Evolutionary conservation across 805 yeast species (phyloP).

Genomic region (Wickerhamiella alocasiicola): DNA sequence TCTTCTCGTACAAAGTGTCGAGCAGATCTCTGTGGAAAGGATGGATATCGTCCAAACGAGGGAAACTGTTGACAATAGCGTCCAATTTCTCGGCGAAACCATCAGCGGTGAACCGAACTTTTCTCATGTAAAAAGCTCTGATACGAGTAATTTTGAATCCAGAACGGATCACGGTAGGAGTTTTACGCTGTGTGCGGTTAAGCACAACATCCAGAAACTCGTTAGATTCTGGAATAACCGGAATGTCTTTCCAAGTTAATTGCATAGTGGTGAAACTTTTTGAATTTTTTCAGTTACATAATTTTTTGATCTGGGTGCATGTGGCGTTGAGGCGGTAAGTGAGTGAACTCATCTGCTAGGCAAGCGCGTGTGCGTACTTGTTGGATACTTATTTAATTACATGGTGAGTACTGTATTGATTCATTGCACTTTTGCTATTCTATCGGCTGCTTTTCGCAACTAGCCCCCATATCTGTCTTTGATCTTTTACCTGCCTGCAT

Average conservation of each 20-base stretch:
- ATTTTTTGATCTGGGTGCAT: too few species aligned
- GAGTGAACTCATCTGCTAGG: too few species aligned
- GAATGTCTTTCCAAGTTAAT: slow-evolving; percentile 96
- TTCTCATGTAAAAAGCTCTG: slow-evolving; percentile 95
- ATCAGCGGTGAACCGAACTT: slow-evolving; percentile 90
- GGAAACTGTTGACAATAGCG: slow-evolving; percentile 78
- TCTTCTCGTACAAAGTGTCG: slow-evolving; percentile 96
- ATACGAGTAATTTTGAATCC: slow-evolving; percentile 95
- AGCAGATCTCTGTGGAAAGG: slow-evolving; percentile 97
- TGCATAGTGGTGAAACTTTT: slow-evolving; percentile 46
- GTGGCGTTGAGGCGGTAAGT: too few species aligned
- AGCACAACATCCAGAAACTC: slow-evolving; percentile 93
- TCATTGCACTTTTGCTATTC: too few species aligned
- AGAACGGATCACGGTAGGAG: slow-evolving; percentile 96
- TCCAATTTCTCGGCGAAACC: slow-evolving; percentile 89
- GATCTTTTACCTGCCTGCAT: too few species aligned
- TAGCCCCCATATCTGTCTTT: too few species aligned
- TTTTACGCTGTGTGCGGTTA: slow-evolving; percentile 95
- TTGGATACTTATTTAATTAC: too few species aligned
- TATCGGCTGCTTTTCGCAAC: too few species aligned
- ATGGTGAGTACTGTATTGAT: too few species aligned
- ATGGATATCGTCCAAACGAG: slow-evolving; percentile 92
- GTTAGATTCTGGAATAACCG: slow-evolving; percentile 82
- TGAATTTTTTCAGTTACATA: slow-evolving; percentile 8
- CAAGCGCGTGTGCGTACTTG: too few species aligned